Evolutionary conservation across 176 grass and related monocot genomes (phyloP), one percentile per base, ranked within the genome.

Genomic region (Rhipidocladum racemiflorum): DNA sequence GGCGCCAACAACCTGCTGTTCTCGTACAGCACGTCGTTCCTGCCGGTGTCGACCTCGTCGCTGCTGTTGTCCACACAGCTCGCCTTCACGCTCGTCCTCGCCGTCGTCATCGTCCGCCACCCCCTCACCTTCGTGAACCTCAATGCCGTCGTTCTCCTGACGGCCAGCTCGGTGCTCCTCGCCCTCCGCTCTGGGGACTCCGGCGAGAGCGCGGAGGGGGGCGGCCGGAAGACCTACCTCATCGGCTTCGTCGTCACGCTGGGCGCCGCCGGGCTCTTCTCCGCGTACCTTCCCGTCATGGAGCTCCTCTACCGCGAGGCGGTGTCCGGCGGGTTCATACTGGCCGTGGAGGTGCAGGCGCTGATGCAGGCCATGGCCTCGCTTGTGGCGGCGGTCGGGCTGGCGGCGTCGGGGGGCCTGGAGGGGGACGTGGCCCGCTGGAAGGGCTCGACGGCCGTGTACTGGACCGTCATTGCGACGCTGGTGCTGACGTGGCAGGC

Each of bases 61-160:
- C 87, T 98, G 10, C 78, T 98, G 68, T 74, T 98, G 35, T 98
- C 96, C 5, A 90, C 92, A 36, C 96, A 98, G 88, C 88, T 98
- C 32, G 92, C 84, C 7, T 95, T 98, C 96, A 93, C 86, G 11
- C 90, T 98, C 8, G 70, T 98, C 25, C 90, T 98, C 53, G 93
- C 96, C 44, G 85, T 73, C 16, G 17, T 86, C 72, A 91, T 95
- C 82, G 92, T 98, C 9, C 90, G 90, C 49, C 96, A 95, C 57
- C 96, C 85, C 14, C 68, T 94, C 74, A 91, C 75, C 76, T 98
- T 95, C 96, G 68, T 81, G 3, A 95, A 98, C 81, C 83, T 94
- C 63, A 98, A 98, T 49, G 87, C 88, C 44, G 90, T 93, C 38
- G 55, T 98, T 23, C 90, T 95, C 61, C 61, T 98, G 24, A 93